phyloP scores from a whole-genome alignment of 2,329 filamentous ascomycete species.

The Trichophyton benhamiae region DNA sequence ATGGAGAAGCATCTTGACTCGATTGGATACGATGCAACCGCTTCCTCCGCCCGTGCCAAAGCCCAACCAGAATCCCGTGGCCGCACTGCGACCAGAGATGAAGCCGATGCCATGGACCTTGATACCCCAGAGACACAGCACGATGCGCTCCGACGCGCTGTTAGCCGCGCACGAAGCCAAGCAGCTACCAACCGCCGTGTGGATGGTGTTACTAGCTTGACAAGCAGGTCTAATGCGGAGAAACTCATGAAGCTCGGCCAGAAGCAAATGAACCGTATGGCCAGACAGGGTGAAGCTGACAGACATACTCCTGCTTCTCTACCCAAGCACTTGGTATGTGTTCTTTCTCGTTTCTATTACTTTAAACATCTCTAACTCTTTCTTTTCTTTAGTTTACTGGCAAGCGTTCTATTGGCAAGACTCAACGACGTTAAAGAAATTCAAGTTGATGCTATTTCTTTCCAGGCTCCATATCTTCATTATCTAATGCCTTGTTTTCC shows the following conservation, averaged over 20 bases:
- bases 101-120: conserved; percentile 42
- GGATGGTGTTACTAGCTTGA: conserved; percentile 51
- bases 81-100: conserved; percentile 54
- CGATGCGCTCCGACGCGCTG: conserved; percentile 50
- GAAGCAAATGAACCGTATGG: conserved; percentile 98
- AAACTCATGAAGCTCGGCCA: conserved; percentile 78
- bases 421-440: conserved; percentile 33
- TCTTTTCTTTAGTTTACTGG: conserved; percentile 54
- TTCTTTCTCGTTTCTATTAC: conserved; percentile 1
- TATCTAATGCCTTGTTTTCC: neutral
- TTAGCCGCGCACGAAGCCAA: conserved; percentile 54
- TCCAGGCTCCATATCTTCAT: neutral
- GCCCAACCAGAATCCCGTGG: conserved; percentile 46
- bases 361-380: conserved; percentile 15
- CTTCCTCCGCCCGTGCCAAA: conserved; percentile 58
- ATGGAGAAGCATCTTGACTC: conserved; percentile 77
- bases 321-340: conserved; percentile 72
- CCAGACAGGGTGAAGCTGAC: conserved; percentile 91
- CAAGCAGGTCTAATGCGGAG: conserved; percentile 64
- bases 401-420: conserved; percentile 91
- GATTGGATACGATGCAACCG: conserved; percentile 67
- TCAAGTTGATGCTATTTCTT: conserved; percentile 5
- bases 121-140: conserved; percentile 29
- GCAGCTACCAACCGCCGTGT: conserved; percentile 36
- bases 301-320: conserved; percentile 70